A percentile compares a stretch with the other conserved stretches of the same genome.
Conservation (phyloP, 2,329 filamentous ascomycete species). For the Aureobasidium sp. region DNA sequence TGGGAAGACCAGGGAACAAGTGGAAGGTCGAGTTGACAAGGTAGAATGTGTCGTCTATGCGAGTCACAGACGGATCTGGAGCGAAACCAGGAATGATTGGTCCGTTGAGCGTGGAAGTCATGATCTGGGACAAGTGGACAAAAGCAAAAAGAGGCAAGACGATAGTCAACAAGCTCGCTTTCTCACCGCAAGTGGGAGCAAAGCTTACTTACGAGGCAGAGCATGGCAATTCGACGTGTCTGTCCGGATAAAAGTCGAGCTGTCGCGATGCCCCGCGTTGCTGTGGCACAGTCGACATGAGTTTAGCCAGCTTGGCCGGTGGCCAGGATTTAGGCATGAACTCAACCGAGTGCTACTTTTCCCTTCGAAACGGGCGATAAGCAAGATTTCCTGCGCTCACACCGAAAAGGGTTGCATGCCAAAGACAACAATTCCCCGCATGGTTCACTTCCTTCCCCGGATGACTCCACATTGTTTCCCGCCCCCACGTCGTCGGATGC, state of each 20-base stretch:
- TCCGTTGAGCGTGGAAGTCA: conserved; percentile 25
- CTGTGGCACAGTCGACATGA: not conserved
- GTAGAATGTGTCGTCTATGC: conserved; percentile 36
- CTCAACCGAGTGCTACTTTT: no score
- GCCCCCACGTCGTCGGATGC: not conserved
- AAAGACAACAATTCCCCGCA: not conserved
- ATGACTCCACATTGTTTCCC: not conserved
- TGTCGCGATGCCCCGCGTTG: not conserved
- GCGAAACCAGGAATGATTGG: conserved; percentile 43
- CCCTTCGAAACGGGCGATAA: not conserved
- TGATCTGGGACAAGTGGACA: not conserved
- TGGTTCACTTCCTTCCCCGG: not conserved
- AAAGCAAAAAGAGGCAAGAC: not conserved
- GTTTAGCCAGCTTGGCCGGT: not conserved
- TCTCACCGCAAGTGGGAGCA: not conserved
- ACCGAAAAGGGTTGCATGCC: not conserved
- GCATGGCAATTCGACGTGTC: not conserved
- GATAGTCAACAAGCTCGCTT: not conserved
- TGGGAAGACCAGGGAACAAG: conserved; percentile 39
- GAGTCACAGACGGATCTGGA: conserved; percentile 38
- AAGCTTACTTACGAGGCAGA: not conserved
- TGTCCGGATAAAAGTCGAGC: not conserved
- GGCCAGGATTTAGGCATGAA: not conserved
- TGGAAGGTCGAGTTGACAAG: conserved; percentile 40
- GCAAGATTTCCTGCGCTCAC: not conserved